These are phyloP conservation scores for Verticillium nubilum DNA, from an alignment of 2,329 filamentous ascomycete genomes.

Conservation along the genomic window DNA sequence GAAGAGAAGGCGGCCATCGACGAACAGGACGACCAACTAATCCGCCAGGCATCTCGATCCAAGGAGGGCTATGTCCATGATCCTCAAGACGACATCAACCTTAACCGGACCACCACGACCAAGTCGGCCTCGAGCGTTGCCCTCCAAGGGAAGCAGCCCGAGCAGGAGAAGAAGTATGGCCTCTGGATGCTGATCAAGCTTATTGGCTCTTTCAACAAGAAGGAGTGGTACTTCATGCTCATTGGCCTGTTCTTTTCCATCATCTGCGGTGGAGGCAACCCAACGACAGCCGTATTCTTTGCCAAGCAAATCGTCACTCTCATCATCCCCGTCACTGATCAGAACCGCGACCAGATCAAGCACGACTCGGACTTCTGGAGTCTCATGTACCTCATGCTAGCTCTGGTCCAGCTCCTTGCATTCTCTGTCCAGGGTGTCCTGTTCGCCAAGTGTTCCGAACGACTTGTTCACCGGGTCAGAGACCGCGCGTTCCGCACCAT, in stretches of 20 bases:
- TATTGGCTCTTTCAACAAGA: conserved; percentile 72
- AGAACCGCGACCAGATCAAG: conserved; percentile 52
- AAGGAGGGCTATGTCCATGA: conserved; percentile 42
- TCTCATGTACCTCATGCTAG: conserved; percentile 83
- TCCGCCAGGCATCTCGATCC: conserved; percentile 38
- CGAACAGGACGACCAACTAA: conserved; percentile 42
- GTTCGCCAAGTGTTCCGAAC: conserved; percentile 84
- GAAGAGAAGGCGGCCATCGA: conserved; percentile 48
- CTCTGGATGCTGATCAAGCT: conserved; percentile 74
- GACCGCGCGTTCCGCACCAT: conserved; percentile 80
- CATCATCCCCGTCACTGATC: conserved; percentile 41
- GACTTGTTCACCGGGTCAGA: conserved; percentile 76
- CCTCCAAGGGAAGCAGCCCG: conserved; percentile 49
- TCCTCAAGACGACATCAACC: conserved; percentile 56
- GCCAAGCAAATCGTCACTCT: conserved; percentile 79
- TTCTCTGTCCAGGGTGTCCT: conserved; percentile 64
- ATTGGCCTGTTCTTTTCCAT: conserved; percentile 67
- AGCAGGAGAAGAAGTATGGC: conserved; percentile 54
- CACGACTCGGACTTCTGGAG: conserved; percentile 79
- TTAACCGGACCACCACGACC: conserved; percentile 48
- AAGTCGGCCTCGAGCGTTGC: conserved; percentile 65
- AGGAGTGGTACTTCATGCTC: conserved; percentile 67
- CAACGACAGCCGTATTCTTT: conserved; percentile 74
- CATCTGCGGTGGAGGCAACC: conserved; percentile 77
- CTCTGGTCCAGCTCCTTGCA: conserved; percentile 64